These are phyloP conservation scores for Apophysomyces trapeziformis DNA, from an alignment of 371 early-diverging fungal species.

Conservation along the genomic window DNA sequence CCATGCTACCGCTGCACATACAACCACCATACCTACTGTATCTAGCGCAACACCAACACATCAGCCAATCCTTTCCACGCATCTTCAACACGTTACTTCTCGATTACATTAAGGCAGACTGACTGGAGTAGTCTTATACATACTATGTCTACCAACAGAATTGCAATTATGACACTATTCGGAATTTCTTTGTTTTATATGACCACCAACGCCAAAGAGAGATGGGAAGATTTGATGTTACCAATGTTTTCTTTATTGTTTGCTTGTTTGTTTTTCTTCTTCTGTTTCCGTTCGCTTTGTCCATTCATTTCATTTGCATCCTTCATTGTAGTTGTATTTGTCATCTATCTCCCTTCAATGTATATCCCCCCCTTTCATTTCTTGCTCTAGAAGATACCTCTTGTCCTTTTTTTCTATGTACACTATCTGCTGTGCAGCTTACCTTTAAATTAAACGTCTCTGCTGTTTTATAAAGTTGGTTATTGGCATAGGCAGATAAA, in stretches of 20 bases:
- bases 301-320: slow-evolving; percentile 8
- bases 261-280: background rate
- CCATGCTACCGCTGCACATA: background rate
- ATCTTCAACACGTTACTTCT: slow-evolving; percentile 4
- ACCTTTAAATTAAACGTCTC: background rate
- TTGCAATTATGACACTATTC: background rate
- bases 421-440: slow-evolving; percentile 8
- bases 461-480: background rate
- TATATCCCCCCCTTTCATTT: background rate
- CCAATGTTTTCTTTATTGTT: background rate
- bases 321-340: slow-evolving; percentile 6
- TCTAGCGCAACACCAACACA: background rate
- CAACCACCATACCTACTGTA: background rate
- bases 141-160: slow-evolving; percentile 1
- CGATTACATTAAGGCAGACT: background rate
- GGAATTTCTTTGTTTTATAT: background rate
- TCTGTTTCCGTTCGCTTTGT: background rate
- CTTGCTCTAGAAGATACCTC: slow-evolving; percentile 1
- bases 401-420: background rate
- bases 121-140: background rate
- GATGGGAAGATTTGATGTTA: background rate
- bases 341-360: slow-evolving; percentile 3
- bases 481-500: too few relatives aligned
- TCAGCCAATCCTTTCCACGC: background rate
- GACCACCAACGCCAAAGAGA: background rate